Percentiles rank a stretch among this genome's conserved stretches.
Evolutionary conservation across 345 rosid genomes (phyloP).

Genomic region (Pistacia integerrima): DNA sequence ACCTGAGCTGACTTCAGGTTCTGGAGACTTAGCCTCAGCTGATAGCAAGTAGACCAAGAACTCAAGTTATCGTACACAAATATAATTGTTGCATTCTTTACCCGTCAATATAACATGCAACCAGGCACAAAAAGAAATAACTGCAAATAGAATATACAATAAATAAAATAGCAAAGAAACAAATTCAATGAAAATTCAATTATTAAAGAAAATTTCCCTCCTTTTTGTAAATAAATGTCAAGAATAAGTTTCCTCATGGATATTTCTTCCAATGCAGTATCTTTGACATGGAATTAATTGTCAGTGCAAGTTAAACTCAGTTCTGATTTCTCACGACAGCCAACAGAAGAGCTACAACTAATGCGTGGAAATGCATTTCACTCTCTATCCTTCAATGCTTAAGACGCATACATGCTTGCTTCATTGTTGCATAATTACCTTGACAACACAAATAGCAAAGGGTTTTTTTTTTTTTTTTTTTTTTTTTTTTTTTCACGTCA

Average conservation of each 20-base stretch:
- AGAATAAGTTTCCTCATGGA: background rate
- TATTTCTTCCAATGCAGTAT: background rate
- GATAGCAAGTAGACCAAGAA: slow-evolving; percentile 27
- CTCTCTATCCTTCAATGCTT: background rate
- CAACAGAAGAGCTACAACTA: background rate
- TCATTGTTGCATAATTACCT: background rate
- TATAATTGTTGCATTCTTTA: background rate
- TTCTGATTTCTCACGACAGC: background rate
- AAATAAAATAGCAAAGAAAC: background rate
- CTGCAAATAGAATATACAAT: no score
- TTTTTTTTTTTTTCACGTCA: no score
- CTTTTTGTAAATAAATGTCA: background rate
- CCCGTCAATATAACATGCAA: background rate
- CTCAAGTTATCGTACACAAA: slow-evolving; percentile 7
- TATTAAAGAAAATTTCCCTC: background rate
- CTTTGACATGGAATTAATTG: background rate
- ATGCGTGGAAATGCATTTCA: background rate
- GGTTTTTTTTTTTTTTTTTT: no score
- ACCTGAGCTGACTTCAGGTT: slow-evolving; percentile 48
- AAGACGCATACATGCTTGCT: background rate
- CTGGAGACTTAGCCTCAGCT: slow-evolving; percentile 63
- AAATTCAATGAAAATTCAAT: background rate
- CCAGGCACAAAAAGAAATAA: background rate
- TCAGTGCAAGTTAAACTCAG: background rate
- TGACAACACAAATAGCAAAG: background rate